Percentiles rank a stretch among this genome's conserved stretches.
phyloP scores from a whole-genome alignment of 2,329 filamentous ascomycete species.

The Sporothrix schenckii region DNA sequence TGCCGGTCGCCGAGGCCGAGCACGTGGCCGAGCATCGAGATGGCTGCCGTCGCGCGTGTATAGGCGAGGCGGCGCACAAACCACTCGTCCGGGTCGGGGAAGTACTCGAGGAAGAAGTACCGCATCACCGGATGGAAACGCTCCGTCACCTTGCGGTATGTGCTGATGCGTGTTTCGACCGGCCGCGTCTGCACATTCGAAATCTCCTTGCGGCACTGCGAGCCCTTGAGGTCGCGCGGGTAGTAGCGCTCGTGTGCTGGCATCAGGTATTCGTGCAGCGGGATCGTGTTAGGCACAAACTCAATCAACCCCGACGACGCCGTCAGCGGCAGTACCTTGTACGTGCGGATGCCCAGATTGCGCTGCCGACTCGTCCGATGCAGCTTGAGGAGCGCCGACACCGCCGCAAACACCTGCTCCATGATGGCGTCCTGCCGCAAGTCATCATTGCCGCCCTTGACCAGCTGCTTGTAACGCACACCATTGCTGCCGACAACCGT shows the following conservation, averaged over 20 bases:
- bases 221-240: slow-evolving; percentile 78
- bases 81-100: slow-evolving; percentile 93
- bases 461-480: slow-evolving; percentile 79
- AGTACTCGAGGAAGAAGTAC: slow-evolving; percentile 96
- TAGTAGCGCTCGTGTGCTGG: slow-evolving; percentile 86
- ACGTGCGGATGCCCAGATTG: slow-evolving; percentile 87
- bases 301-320: slow-evolving; percentile 89
- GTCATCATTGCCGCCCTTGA: slow-evolving; percentile 95
- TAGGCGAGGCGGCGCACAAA: slow-evolving; percentile 88
- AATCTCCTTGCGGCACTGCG: slow-evolving; percentile 78
- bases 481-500: slow-evolving; percentile 80
- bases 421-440: slow-evolving; percentile 96
- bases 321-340: slow-evolving; percentile 92
- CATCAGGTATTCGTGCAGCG: slow-evolving; percentile 88
- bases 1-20: slow-evolving; percentile 92
- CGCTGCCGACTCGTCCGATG: slow-evolving; percentile 87
- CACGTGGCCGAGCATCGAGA: slow-evolving; percentile 92
- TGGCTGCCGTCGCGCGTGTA: slow-evolving; percentile 87
- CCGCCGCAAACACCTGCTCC: slow-evolving; percentile 98
- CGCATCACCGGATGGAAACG: slow-evolving; percentile 90
- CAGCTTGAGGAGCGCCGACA: slow-evolving; percentile 83
- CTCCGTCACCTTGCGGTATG: slow-evolving; percentile 76
- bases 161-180: slow-evolving; percentile 69
- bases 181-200: slow-evolving; percentile 69
- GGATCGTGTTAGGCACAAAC: slow-evolving; percentile 91